Base-by-base conservation (phyloP, 1,139 yeast genomes). In the Suhomyces anneliseae region DNA sequence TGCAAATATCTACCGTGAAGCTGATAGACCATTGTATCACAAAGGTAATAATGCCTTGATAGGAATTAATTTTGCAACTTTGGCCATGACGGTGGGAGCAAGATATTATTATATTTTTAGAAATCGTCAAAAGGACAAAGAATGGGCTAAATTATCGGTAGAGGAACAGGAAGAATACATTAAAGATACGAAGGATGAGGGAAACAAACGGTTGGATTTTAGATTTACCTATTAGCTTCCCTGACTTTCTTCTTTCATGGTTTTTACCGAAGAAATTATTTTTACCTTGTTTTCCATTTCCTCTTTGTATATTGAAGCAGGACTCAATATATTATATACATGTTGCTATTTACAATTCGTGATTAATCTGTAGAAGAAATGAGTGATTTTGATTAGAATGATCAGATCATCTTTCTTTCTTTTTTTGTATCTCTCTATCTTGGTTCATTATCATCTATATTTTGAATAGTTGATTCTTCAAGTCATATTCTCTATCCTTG, bases 121-220 rank as follows among this genome's bases (percentile, higher is more conserved):
- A 50, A 84, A 84, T 59, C 62, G 59, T 8, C 57, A 57, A 24
- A 76, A 76, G 42, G 78, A 68, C 5, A 59, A 51, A 44, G 59
- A 57, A 9, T 83, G 89, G 89, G 55, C 62, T 45, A 56, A 64
- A 4, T 61, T 82, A 78, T 59, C 76, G 3, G 57, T 53, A 1
- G 81, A 78, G 19, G 82, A 83, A 54, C 70, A 70, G 54, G 69
- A 66, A 6, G 58, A 69, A 10, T 83, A 84, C 56, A 58, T 72
- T 34, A 51, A 52, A 7, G 67, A 58, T 11, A 74, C 82, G 6
- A 66, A 57, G 0, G 83, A 82, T 54, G 64, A 61, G 38, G 87
- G 88, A 9, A 81, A 78, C 52, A 73, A 74, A 58, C 64, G 87
- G 36, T 63, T 83, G 39, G 85, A 83, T 57, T 83, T 82, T 48